These are phyloP conservation scores for Adansonia grandidieri DNA, from an alignment of 441 rosid species.

Conservation along the genomic window DNA sequence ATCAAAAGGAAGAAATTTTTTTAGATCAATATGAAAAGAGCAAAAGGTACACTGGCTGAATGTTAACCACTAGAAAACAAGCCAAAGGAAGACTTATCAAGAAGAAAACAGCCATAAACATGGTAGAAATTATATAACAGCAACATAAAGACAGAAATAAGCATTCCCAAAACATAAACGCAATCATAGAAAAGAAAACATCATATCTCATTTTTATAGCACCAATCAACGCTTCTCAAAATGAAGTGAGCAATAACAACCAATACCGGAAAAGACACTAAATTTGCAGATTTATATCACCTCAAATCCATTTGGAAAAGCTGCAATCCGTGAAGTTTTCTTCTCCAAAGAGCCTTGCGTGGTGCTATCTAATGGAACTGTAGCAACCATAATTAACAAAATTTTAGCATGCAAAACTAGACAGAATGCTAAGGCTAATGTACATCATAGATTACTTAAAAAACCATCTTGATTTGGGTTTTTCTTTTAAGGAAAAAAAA, in stretches of 20 bases:
- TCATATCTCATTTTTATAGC: no score
- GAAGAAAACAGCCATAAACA: constrained; percentile 11
- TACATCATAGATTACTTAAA: not conserved
- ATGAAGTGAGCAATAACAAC: not conserved
- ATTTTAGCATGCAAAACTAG: constrained; percentile 19
- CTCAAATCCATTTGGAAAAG: constrained; percentile 86
- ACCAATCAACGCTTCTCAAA: not conserved
- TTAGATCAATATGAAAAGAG: not conserved
- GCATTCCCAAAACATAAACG: not conserved
- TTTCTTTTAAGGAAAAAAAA: not conserved
- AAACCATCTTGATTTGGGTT: not conserved
- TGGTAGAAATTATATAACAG: not conserved
- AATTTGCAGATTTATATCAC: constrained; percentile 35
- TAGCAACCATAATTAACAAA: constrained; percentile 30
- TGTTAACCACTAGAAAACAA: not conserved
- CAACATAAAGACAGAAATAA: not conserved
- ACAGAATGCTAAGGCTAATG: not conserved
- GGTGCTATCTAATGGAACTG: constrained; percentile 42
- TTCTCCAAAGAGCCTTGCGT: constrained; percentile 43
- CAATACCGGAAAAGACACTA: not conserved
- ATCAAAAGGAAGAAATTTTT: not conserved
- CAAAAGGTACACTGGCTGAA: constrained; percentile 6
- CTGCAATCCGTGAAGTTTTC: constrained; percentile 38
- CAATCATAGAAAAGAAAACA: not conserved
- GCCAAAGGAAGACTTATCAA: not conserved